Base-by-base conservation (phyloP, 495 filamentous ascomycete species). In the Tetracladium marchalianum region DNA sequence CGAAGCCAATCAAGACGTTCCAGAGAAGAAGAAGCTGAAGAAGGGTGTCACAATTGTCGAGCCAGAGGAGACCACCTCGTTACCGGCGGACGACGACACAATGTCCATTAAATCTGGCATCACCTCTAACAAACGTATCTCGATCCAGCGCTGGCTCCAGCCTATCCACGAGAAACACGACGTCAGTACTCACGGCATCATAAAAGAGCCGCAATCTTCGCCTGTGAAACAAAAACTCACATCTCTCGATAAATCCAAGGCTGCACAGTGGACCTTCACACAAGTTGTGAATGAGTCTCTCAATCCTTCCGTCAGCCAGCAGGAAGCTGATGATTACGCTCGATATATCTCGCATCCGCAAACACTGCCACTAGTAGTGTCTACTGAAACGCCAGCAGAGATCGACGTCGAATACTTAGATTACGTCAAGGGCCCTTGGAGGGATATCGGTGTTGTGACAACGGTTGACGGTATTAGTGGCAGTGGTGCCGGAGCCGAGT, bases 271-370 rank as follows among this genome's bases (percentile, higher is more conserved):
- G 84, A 90, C 90, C 0, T 79, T 96, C 35, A 79, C 81, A n/a
- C 82, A 93, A 56, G 76, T 95, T 27, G 80, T 92, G 15, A 67
- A 75, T 18, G 82, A 87, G 56, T 84, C 82, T 10, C 71, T 96
- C 17, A 84, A 88, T 55, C 89, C 89, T 9, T 75, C 76, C 10
- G 86, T 96, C 47, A 80, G 74, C 12, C 53, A 67, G 5, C 71
- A 71, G 24, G 93, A 97, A 61, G 75, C 80, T 5, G 82, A 82
- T 17, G 92, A 96, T 57, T 97, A 97, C 63, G 68, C 81, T 27
- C 77, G 83, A n/a, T 96, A 97, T 64, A 81, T 97, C 62, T 78
- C 78, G 41, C 92, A 97, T 62, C 90, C 92, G 7, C 80, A 90
- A 24, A 88, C 81, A 47, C 75, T 98, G 3, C 88, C 92, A 0